Evolutionary conservation across 352 stramenopile genomes (phyloP).

Genomic region (Pythium dissimile): DNA sequence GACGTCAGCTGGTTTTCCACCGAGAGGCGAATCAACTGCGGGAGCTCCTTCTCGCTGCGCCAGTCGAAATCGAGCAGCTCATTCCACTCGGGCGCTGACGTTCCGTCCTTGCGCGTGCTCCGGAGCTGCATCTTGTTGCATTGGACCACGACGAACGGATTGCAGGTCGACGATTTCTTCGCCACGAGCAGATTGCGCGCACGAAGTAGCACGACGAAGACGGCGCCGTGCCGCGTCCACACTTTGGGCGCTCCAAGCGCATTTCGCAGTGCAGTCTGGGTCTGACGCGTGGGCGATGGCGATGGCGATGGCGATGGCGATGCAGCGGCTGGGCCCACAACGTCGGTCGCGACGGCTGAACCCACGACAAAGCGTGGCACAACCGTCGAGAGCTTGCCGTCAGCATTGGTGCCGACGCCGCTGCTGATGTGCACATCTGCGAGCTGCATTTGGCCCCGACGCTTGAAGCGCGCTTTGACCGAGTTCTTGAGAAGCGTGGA

Average conservation of each 20-base stretch:
- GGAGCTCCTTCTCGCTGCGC: conserved; percentile 19
- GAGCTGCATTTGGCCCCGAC: conserved; percentile 71
- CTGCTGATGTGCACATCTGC: conserved; percentile 36
- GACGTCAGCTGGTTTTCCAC: conserved; percentile 65
- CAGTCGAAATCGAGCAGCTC: conserved; percentile 79
- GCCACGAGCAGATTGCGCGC: conserved; percentile 44
- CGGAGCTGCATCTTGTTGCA: conserved; percentile 51
- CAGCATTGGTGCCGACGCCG: neutral
- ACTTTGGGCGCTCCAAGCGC: conserved; percentile 27
- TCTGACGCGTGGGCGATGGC: conserved; percentile 1
- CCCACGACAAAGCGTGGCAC: conserved; percentile 66
- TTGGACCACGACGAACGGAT: conserved; percentile 63
- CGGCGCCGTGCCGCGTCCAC: conserved; percentile 44
- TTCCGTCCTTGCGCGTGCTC: conserved; percentile 66
- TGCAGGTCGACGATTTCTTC: conserved; percentile 66
- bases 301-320: neutral
- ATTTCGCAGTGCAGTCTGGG: neutral
- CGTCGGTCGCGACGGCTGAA: conserved; percentile 36
- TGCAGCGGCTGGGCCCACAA: too few species aligned
- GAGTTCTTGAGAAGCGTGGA: conserved; percentile 32
- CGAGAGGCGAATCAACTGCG: conserved; percentile 32
- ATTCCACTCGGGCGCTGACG: conserved; percentile 66
- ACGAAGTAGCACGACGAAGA: conserved; percentile 50
- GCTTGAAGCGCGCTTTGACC: conserved; percentile 60
- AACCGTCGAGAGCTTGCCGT: conserved; percentile 44